phyloP scores from a whole-genome alignment of 2,329 filamentous ascomycete species.

The Phaeomoniella chlamydospora region DNA sequence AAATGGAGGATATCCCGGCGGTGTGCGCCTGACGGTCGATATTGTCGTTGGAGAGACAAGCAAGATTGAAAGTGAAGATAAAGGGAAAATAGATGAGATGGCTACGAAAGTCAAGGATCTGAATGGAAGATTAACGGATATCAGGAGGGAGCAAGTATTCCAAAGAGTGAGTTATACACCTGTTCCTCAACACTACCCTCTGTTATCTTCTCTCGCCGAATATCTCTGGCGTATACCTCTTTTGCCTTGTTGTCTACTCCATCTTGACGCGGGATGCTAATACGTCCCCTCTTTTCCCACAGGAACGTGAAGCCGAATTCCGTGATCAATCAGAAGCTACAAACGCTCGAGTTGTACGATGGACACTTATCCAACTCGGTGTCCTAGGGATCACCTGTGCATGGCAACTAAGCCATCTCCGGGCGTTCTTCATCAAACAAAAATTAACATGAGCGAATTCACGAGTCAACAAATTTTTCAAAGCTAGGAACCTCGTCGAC shows the following conservation, averaged over 20 bases:
- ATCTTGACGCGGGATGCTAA: background rate
- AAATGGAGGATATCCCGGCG: conserved; percentile 53
- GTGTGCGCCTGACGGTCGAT: conserved; percentile 75
- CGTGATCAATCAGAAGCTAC: conserved; percentile 92
- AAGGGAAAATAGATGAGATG: conserved; percentile 82
- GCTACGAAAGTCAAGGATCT: conserved; percentile 78
- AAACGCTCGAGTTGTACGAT: conserved; percentile 81
- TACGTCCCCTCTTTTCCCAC: no score
- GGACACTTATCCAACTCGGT: conserved; percentile 80
- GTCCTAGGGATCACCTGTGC: conserved; percentile 79
- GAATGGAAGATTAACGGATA: conserved; percentile 74
- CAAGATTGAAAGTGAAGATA: conserved; percentile 85
- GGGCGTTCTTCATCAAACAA: conserved; percentile 99
- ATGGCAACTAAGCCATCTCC: conserved; percentile 91
- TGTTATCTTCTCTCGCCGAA: no score
- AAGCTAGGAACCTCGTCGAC: no score
- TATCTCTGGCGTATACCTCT: no score
- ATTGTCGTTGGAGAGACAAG: conserved; percentile 89
- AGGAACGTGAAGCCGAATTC: conserved; percentile 97
- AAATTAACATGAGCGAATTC: conserved; percentile 73
- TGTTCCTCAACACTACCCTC: no score
- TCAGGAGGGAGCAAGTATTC: conserved; percentile 89
- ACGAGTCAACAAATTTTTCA: no score
- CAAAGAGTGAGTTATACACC: conserved; percentile 61
- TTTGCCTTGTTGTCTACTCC: no score